Evolutionary conservation across 139 green algal genomes (phyloP), one percentile per base, ranked within the genome.

Genomic region (Chlorella sp.): DNA sequence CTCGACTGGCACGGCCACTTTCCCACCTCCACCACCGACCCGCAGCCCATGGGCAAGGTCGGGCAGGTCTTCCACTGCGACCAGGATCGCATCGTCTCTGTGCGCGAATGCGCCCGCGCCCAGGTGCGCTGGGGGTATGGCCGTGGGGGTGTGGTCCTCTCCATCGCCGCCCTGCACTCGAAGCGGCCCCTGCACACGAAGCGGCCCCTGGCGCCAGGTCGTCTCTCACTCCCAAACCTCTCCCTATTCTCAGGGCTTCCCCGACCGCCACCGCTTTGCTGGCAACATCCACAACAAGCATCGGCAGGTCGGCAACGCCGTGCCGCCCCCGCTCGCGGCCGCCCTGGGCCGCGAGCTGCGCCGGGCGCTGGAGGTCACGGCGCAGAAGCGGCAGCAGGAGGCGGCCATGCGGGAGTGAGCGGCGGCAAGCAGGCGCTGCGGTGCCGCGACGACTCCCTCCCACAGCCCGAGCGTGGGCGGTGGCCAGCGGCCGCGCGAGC

Each of bases 11-110:
- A 79, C 14, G 95, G 95, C n/a, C 97, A 98, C 85, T 98, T 98
- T 91, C 95, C 95, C 77, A 98, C 95, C 65, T 94, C 90, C 74
- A 96, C 93, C 73, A 98, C 95, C 27, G 95, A 98, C 85, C 95
- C 95, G 8, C 92, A 98, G 85, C 95, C 95, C 74, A 98, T 98
- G 95, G 95, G 95, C 86, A 98, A 98, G 85, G 92, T 95, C 67
- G 94, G 94, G 23, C 95, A 98, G 90, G 96, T 98, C 59, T 97
- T 98, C 86, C 94, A 98, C 83, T 94, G 94, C 2, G 79, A 91
- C 12, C 95, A 99, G 89, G 91, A 99, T 84, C 84, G 95, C 67
- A 98, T 99, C 74, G 93, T 99, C 45, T 92, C 82, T 3, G 95
- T 99, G 53, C 82, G 95, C 29, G 95, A 99, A 86, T 99, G 95